phyloP scores from a whole-genome alignment of 1,284 basidiomycete genomes.

The Malassezia obtusa region DNA sequence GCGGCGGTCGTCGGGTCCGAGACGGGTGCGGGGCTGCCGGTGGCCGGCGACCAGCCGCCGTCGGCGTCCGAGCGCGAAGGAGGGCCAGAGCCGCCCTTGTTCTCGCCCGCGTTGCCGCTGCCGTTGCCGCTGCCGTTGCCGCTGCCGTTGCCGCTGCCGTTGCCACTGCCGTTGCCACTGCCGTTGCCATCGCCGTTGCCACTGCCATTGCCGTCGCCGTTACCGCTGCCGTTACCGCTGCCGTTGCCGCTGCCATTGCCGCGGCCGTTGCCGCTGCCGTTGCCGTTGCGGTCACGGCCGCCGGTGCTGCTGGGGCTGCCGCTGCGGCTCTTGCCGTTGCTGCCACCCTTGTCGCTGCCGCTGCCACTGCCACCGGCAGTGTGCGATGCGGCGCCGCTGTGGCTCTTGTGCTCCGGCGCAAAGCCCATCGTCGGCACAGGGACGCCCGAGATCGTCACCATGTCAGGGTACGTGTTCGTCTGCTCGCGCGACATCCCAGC shows the following conservation, averaged over 20 bases:
- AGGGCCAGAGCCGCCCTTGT: neutral
- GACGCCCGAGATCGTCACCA: neutral
- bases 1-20: neutral
- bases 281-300: neutral
- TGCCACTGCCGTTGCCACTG: neutral
- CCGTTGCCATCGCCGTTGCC: neutral
- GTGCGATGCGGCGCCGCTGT: too few relatives aligned
- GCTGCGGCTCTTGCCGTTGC: neutral
- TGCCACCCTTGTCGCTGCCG: neutral
- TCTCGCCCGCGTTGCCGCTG: too few relatives aligned
- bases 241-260: neutral
- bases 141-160: too few relatives aligned
- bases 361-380: too few relatives aligned
- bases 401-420: neutral
- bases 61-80: neutral
- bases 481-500: neutral
- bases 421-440: neutral
- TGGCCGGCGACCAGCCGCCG: constrained; percentile 1
- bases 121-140: too few relatives aligned
- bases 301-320: neutral
- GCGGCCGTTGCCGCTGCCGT: neutral
- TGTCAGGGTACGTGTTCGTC: neutral
- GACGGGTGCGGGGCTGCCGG: neutral
- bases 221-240: neutral
- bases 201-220: too few relatives aligned